Evolutionary conservation across 768 basidiomycete genomes (phyloP).

Genomic region (Suillus decipiens): DNA sequence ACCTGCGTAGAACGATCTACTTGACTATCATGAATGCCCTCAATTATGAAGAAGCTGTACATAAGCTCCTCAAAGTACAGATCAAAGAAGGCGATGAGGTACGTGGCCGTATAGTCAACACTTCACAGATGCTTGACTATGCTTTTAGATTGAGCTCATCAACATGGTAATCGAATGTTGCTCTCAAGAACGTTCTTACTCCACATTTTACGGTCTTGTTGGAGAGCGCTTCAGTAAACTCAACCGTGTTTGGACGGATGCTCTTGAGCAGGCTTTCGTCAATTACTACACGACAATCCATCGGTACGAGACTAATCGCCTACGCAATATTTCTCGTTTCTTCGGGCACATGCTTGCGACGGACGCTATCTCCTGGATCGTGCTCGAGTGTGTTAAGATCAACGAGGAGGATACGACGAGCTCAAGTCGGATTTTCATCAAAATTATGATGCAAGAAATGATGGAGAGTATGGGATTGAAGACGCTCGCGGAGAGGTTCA

Average conservation of each 20-base stretch:
- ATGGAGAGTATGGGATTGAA: conserved; percentile 93
- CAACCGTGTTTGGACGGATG: conserved; percentile 92
- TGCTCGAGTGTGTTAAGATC: conserved; percentile 82
- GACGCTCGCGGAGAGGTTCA: conserved; percentile 83
- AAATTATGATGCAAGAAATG: conserved; percentile 95
- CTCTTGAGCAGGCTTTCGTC: conserved; percentile 81
- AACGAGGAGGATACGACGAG: conserved; percentile 98
- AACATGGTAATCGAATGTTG: conserved; percentile 99
- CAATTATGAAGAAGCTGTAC: conserved; percentile 98
- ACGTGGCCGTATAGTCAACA: conserved; percentile 18
- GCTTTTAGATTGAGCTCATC: conserved; percentile 81
- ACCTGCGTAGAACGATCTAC: conserved; percentile 91
- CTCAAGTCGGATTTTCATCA: conserved; percentile 94
- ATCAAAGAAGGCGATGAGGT: conserved; percentile 94
- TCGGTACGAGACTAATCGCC: conserved; percentile 96
- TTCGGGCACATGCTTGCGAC: conserved; percentile 90
- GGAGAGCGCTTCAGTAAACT: conserved; percentile 97
- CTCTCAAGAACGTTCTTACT: conserved; percentile 98
- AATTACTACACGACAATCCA: conserved; percentile 97
- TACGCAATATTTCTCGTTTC: conserved; percentile 96
- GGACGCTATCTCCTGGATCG: conserved; percentile 90
- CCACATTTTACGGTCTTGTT: conserved; percentile 94
- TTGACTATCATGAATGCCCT: conserved; percentile 98
- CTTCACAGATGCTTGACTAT: not conserved
- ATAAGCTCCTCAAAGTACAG: conserved; percentile 94